Conservation (phyloP, 257 asterid genomes). For the Scutellaria galericulata region DNA sequence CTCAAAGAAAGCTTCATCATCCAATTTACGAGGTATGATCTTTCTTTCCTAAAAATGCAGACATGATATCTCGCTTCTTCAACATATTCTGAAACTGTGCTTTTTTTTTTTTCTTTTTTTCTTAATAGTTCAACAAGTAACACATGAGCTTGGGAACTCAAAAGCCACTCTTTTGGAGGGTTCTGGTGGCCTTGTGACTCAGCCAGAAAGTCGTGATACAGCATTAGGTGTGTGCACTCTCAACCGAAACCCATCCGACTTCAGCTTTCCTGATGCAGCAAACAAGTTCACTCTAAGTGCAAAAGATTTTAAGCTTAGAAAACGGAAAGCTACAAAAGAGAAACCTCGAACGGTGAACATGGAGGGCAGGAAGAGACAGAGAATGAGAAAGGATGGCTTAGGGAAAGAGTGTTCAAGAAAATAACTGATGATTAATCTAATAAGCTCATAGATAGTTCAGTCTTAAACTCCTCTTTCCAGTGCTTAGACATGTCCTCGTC, state of each 20-base stretch:
- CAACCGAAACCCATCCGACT: conserved; percentile 78
- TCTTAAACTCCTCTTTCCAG: too few relatives aligned
- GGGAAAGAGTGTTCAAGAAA: conserved; percentile 37
- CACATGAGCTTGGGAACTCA: conserved; percentile 32
- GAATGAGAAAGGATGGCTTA: conserved; percentile 38
- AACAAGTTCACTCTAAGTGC: conserved; percentile 52
- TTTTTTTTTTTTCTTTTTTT: neutral
- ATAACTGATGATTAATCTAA: conserved; percentile 13
- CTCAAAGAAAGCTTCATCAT: conserved; percentile 39
- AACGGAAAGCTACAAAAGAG: conserved; percentile 28
- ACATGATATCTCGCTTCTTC: neutral
- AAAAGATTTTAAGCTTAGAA: conserved; percentile 47
- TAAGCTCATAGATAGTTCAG: neutral
- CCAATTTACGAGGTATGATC: conserved; percentile 42
- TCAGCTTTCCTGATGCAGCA: conserved; percentile 56
- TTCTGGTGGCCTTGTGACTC: conserved; percentile 15
- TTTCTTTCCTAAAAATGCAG: conserved; percentile 5
- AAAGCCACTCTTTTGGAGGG: conserved; percentile 32
- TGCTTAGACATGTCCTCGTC: neutral
- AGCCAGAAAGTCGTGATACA: conserved; percentile 16
- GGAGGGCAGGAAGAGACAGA: conserved; percentile 44
- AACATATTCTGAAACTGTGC: neutral
- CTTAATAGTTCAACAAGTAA: conserved; percentile 38
- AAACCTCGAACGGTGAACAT: conserved; percentile 15
- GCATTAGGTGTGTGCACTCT: conserved; percentile 46